Evolutionary conservation across 108 stramenopile species (phyloP).

Genomic region (Aurantiochytrium sp.): DNA sequence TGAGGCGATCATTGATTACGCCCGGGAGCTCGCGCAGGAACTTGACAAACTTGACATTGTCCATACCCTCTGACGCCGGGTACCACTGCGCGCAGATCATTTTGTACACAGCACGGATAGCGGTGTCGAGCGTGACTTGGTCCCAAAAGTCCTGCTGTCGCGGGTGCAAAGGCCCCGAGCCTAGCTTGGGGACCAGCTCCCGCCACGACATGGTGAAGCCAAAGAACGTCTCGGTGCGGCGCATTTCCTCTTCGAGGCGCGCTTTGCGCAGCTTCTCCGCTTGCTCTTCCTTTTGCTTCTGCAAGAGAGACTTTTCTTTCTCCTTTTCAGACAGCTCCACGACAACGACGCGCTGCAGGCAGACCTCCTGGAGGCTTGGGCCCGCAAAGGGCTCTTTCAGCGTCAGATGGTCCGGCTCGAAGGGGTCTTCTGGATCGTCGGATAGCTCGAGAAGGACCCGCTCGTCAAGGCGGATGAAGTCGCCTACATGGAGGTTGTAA

Average conservation of each 20-base stretch:
- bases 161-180: neutral
- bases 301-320: neutral
- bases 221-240: constrained; percentile 1
- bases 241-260: neutral
- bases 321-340: neutral
- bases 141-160: constrained; percentile 23
- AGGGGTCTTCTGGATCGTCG: neutral
- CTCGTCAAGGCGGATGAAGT: neutral
- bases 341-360: neutral
- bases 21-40: neutral
- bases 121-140: neutral
- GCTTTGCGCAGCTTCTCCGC: neutral
- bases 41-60: constrained; percentile 14
- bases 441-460: neutral
- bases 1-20: neutral
- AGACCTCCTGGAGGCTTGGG: neutral
- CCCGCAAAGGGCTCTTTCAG: neutral
- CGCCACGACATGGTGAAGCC: neutral
- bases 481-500: neutral
- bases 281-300: constrained; percentile 20
- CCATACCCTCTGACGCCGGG: neutral
- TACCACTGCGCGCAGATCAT: neutral
- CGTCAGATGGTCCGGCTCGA: neutral
- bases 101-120: neutral
- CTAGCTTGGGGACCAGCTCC: neutral